Conservation (phyloP, 139 green algal species). For the Closterium sp. region DNA sequence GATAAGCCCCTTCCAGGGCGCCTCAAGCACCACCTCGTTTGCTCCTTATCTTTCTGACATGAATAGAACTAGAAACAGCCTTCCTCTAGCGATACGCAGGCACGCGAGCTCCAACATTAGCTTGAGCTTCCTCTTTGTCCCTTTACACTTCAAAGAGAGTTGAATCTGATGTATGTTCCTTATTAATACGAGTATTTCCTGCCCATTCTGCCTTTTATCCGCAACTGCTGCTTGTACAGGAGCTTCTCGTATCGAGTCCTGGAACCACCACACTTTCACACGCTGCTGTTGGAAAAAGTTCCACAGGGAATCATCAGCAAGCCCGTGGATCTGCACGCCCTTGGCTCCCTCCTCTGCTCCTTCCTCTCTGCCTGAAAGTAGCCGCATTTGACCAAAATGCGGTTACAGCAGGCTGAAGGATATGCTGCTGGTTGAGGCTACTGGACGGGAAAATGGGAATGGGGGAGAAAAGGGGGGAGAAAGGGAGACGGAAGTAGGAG, state of each 20-base stretch:
- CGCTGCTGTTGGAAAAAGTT: not conserved
- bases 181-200: not conserved
- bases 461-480: not conserved
- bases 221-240: not conserved
- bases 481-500: not conserved
- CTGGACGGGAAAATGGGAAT: not conserved
- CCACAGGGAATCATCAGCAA: not conserved
- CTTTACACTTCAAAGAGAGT: not conserved
- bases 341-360: not conserved
- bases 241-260: not conserved
- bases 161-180: not conserved
- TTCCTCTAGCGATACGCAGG: too few relatives aligned
- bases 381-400: too few relatives aligned
- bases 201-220: not conserved
- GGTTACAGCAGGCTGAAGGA: not conserved
- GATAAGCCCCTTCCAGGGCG: not conserved
- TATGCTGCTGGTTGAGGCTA: not conserved
- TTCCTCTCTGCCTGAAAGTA: not conserved
- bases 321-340: not conserved
- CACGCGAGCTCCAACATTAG: not conserved
- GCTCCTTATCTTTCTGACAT: not conserved
- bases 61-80: too few relatives aligned
- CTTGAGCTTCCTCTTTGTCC: not conserved
- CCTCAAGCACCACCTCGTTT: not conserved
- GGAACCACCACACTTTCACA: not conserved